phyloP scores from a whole-genome alignment of 176 grass and related monocot species.

The Canna indica region DNA sequence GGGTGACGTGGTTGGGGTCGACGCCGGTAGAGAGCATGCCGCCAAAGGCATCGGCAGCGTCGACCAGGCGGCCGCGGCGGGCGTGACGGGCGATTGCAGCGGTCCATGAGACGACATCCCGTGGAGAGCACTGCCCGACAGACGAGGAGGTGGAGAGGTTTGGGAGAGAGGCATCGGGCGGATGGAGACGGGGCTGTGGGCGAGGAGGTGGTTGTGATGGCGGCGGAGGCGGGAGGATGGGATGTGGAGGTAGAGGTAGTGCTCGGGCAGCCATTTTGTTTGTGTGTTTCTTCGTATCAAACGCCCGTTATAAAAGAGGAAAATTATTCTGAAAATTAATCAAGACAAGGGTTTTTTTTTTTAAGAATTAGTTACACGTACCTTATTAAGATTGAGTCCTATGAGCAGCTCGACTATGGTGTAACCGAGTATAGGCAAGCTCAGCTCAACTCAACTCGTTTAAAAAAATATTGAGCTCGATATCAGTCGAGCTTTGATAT shows the following conservation, averaged over 20 bases:
- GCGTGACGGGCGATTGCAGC: constrained; percentile 31
- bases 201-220: neutral
- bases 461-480: no score
- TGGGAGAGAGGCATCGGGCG: neutral
- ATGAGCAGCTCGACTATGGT: no score
- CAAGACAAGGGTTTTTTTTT: no score
- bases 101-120: constrained; percentile 47
- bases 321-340: no score
- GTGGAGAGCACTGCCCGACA: neutral
- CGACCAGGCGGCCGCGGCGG: constrained; percentile 35
- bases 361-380: no score
- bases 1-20: constrained; percentile 36
- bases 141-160: neutral
- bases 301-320: no score
- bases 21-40: constrained; percentile 40
- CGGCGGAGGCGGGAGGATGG: no score
- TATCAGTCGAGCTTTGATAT: no score
- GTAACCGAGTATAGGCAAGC: no score
- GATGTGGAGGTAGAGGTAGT: no score
- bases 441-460: no score
- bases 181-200: neutral
- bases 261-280: neutral
- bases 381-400: no score
- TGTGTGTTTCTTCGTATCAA: neutral
- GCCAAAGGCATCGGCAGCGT: constrained; percentile 22